Evolutionary conservation across 2,329 filamentous ascomycete species (phyloP).

Genomic region (Cercospora sp.): DNA sequence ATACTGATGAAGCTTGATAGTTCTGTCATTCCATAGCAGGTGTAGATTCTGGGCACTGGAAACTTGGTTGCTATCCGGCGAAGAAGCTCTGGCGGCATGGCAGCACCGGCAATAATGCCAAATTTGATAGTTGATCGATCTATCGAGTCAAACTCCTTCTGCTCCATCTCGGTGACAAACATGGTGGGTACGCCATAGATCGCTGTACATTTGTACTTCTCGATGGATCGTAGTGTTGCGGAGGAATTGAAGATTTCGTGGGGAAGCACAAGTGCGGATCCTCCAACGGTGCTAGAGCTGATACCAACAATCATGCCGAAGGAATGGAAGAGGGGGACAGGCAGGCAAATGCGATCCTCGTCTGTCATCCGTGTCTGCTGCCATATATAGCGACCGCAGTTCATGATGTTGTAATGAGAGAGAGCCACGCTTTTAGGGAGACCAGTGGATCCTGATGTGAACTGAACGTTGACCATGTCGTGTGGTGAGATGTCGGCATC

Average conservation of each 20-base stretch:
- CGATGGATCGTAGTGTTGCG: slow-evolving; percentile 45
- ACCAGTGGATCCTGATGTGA: slow-evolving; percentile 69
- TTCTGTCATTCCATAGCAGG: slow-evolving; percentile 65
- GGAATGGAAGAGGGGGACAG: slow-evolving; percentile 82
- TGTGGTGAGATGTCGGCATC: slow-evolving; percentile 31
- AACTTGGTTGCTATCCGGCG: slow-evolving; percentile 66
- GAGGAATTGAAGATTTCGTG: slow-evolving; percentile 62
- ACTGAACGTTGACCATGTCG: slow-evolving; percentile 44
- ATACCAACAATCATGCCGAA: slow-evolving; percentile 67
- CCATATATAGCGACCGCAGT: slow-evolving; percentile 34
- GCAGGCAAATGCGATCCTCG: slow-evolving; percentile 72
- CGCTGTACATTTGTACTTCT: slow-evolving; percentile 58
- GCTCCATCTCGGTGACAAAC: slow-evolving; percentile 62
- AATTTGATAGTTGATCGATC: slow-evolving; percentile 42
- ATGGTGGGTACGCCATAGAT: slow-evolving; percentile 81
- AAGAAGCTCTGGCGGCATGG: slow-evolving; percentile 74
- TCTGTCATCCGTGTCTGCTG: slow-evolving; percentile 39
- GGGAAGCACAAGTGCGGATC: slow-evolving; percentile 74
- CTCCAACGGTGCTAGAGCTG: slow-evolving; percentile 40
- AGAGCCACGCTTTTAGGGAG: slow-evolving; percentile 73
- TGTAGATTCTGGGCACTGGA: slow-evolving; percentile 71
- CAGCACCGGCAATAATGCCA: slow-evolving; percentile 69
- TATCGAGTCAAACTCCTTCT: slow-evolving; percentile 28
- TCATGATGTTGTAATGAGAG: slow-evolving; percentile 36
- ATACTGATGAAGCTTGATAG: slow-evolving; percentile 33